Evolutionary conservation across 805 yeast species (phyloP).

Genomic region (Saccharomycopsis sp.): DNA sequence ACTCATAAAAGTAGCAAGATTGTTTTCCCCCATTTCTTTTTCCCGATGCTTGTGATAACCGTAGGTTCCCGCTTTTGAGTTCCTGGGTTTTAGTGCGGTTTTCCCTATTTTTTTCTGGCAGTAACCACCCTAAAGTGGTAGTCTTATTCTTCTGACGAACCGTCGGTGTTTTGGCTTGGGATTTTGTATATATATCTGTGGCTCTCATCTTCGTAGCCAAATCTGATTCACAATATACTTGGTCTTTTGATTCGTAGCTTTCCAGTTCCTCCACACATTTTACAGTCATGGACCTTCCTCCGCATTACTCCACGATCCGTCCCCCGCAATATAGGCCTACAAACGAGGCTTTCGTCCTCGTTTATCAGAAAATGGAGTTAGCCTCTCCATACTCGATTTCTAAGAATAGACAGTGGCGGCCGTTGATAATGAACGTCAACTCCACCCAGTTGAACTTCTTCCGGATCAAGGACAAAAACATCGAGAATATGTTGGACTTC

Average conservation of each 20-base stretch:
- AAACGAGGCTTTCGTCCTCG: neutral
- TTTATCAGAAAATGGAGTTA: constrained; percentile 9
- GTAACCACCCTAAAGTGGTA: neutral
- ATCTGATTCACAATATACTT: too few relatives aligned
- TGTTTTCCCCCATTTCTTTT: too few relatives aligned
- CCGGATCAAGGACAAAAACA: neutral
- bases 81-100: neutral
- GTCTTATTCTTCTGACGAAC: neutral
- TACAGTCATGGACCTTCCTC: neutral
- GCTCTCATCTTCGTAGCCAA: too few relatives aligned
- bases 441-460: constrained; percentile 13
- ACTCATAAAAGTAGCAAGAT: too few relatives aligned
- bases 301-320: neutral
- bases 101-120: neutral
- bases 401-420: constrained; percentile 8
- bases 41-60: too few relatives aligned
- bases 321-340: constrained; percentile 5
- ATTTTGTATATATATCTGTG: neutral
- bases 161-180: neutral
- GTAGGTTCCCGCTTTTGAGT: neutral
- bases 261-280: too few relatives aligned
- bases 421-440: constrained; percentile 9
- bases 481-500: constrained; percentile 3
- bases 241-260: too few relatives aligned
- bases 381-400: constrained; percentile 8